Evolutionary conservation across 371 early-diverging fungal genomes (phyloP).

Genomic region (Mortierella sp.): DNA sequence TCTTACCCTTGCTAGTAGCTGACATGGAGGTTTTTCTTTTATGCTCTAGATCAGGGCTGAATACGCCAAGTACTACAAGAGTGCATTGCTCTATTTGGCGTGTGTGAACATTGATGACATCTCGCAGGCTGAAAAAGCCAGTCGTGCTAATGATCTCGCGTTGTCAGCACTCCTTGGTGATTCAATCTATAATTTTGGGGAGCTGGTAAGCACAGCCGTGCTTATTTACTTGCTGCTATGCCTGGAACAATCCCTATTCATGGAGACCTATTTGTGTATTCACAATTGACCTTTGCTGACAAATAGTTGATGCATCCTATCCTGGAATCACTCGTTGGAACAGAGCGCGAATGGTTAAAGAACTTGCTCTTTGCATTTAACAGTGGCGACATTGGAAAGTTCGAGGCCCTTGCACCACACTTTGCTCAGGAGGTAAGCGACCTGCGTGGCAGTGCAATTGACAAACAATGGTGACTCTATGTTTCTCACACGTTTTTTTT

Average conservation of each 20-base stretch:
- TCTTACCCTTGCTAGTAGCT: too few relatives aligned
- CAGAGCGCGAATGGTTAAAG: conserved; percentile 89
- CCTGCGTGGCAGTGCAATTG: too few relatives aligned
- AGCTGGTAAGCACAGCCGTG: conserved; percentile 72
- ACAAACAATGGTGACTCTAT: background rate
- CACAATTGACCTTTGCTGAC: background rate
- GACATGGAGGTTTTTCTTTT: too few relatives aligned
- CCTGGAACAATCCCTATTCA: background rate
- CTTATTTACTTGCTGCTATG: too few relatives aligned
- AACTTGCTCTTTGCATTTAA: conserved; percentile 92
- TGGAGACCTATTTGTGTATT: background rate
- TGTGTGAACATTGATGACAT: conserved; percentile 89
- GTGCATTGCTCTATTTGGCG: conserved; percentile 91
- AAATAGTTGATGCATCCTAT: conserved; percentile 93
- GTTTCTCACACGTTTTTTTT: background rate
- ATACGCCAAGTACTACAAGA: conserved; percentile 95
- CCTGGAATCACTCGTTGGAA: conserved; percentile 80
- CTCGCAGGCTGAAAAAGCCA: conserved; percentile 73
- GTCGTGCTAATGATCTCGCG: conserved; percentile 92
- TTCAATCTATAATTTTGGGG: conserved; percentile 98
- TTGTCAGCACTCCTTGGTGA: conserved; percentile 94
- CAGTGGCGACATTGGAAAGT: conserved; percentile 92
- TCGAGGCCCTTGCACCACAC: conserved; percentile 80
- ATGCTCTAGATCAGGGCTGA: conserved; percentile 79
- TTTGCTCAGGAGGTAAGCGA: conserved; percentile 76